Conservation (phyloP, 331 rosid genomes). For the Quercus lobata region DNA sequence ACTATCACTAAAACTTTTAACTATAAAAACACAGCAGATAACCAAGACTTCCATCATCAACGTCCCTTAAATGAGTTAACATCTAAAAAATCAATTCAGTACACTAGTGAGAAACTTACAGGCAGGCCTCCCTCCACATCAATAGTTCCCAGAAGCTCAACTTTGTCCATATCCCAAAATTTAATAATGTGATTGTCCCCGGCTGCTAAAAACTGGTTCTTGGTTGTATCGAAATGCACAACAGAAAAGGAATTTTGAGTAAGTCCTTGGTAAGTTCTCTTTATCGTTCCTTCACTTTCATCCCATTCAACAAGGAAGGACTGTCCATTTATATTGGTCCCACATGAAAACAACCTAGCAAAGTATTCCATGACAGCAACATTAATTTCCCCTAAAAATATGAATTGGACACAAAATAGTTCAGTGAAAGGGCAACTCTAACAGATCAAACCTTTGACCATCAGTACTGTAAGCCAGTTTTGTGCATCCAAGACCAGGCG, state of each 20-base stretch:
- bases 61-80: neutral
- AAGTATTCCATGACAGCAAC: neutral
- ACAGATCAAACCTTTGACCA: constrained; percentile 30
- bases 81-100: neutral
- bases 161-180: constrained; percentile 40
- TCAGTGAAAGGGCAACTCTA: neutral
- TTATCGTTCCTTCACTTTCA: constrained; percentile 19
- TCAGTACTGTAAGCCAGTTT: constrained; percentile 30
- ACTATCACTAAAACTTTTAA: neutral
- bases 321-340: constrained; percentile 25
- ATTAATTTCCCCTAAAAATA: neutral
- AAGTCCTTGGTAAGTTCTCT: constrained; percentile 40
- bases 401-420: neutral
- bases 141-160: constrained; percentile 10
- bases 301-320: constrained; percentile 42
- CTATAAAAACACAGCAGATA: neutral
- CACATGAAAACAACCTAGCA: constrained; percentile 42
- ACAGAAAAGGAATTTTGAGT: constrained; percentile 7
- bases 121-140: constrained; percentile 23
- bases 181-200: constrained; percentile 38
- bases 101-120: constrained; percentile 20
- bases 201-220: constrained; percentile 34
- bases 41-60: neutral
- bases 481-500: constrained; percentile 33
- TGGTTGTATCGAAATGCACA: constrained; percentile 24